Conservation (phyloP, 225 moss, liverwort and hornwort genomes). For the Marchantia paleacea region DNA sequence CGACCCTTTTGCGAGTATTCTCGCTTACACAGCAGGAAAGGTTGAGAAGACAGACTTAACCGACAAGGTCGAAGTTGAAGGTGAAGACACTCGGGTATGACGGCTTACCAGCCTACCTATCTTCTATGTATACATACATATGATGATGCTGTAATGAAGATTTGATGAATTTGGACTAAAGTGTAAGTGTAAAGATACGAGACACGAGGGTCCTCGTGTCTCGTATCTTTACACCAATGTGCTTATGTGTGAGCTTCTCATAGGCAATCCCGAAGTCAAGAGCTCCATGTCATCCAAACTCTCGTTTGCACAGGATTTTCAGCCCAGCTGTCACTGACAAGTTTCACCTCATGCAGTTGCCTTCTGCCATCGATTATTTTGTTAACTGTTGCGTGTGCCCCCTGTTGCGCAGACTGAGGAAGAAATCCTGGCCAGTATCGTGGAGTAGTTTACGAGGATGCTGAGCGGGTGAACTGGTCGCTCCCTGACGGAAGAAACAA, state of each 20-base stretch:
- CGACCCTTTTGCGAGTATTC: slow-evolving; percentile 35
- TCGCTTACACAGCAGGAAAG: slow-evolving; percentile 1
- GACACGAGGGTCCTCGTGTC: too few relatives aligned
- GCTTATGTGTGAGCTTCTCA: too few relatives aligned
- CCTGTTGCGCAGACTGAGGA: neutral
- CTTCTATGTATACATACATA: neutral
- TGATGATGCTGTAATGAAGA: too few relatives aligned
- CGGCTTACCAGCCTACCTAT: neutral
- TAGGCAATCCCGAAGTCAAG: too few relatives aligned
- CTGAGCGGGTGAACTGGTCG: neutral
- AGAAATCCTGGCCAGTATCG: neutral
- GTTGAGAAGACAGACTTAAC: neutral
- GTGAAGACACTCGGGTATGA: slow-evolving; percentile 7
- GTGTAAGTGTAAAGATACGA: too few relatives aligned
- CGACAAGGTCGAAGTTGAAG: slow-evolving; percentile 12
- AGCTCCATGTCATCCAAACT: neutral
- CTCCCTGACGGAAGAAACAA: neutral
- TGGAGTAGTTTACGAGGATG: neutral
- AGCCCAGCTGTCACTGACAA: neutral
- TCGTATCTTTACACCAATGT: too few relatives aligned
- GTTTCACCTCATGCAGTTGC: too few relatives aligned
- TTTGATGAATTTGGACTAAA: too few relatives aligned
- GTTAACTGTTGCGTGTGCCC: neutral
- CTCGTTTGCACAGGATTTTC: neutral
- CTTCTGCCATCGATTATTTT: neutral